Evolutionary conservation across 2,329 filamentous ascomycete species (phyloP), one percentile per base, ranked within the genome.

Genomic region (Periconia sp.): DNA sequence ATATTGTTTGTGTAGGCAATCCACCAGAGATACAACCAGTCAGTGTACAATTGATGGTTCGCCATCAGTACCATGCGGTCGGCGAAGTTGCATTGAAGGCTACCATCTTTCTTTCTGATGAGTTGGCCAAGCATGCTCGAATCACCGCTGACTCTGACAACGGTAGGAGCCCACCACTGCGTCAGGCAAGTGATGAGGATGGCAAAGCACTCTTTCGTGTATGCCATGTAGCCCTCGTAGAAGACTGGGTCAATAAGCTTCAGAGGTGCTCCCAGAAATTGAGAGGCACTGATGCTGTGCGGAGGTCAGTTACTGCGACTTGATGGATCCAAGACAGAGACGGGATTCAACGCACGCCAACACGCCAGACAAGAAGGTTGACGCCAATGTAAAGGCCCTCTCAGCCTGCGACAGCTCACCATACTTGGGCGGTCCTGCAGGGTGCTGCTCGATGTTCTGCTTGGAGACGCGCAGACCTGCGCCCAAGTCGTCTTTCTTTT

Each of bases 21-120:
- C 90, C 90, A 95, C 90, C 90, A 95, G 6, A 95, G 80, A 65
- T 95, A 95, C 7, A 95, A 72, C 90, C 89, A 95, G 71, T 95
- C 89, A 7, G 89, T 92, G 65, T 95, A 95, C 38, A 95, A 85
- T 81, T 73, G 89, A 64, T 95, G 90, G 65, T 95, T 95, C 18
- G 90, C 89, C 67, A 95, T 88, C 72, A 95, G 75, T 18, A 95
- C 80, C 63, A 95, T 75, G 35, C 90, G 82, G 63, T 94, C 86
- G 0, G 90, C 89, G 53, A 95, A 95, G 52, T 83, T 78, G 66
- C 89, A 91, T 59, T 90, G 78, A 24, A 95, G 79, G 40, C 84
- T 81, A 11, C 90, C 90, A 61, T 91, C 87, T 3, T 78, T 69
- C 5, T 83, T 86, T 51, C 85, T 78, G 48, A 77, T 78, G 39